Conservation (phyloP, 2,329 filamentous ascomycete genomes). For the Colletotrichum tamarilloi region DNA sequence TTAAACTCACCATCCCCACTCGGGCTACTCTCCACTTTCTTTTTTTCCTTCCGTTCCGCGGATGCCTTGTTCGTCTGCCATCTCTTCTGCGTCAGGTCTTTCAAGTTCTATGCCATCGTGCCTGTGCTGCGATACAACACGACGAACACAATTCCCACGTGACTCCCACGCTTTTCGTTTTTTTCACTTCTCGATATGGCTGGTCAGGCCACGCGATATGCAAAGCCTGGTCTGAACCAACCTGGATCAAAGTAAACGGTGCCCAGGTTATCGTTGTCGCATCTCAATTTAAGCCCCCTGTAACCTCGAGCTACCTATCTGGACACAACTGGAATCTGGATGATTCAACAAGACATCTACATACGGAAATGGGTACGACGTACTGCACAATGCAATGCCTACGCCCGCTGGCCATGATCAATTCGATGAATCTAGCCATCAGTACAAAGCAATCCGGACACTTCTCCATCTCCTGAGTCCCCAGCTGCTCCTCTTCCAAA, state of each 20-base stretch:
- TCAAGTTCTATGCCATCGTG: not conserved
- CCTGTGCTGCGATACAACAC: not conserved
- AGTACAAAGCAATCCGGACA: not conserved
- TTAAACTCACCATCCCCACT: not conserved
- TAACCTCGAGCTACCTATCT: not conserved
- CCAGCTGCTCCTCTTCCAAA: not conserved
- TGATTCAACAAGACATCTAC: not conserved
- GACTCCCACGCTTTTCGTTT: slow-evolving; percentile 1
- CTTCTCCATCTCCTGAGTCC: not conserved
- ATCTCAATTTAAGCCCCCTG: not conserved
- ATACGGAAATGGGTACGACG: too few relatives aligned
- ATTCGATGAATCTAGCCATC: not conserved
- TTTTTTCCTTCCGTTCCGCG: not conserved
- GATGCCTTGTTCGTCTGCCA: not conserved
- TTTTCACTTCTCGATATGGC: not conserved
- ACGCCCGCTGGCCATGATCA: not conserved
- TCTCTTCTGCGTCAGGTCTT: not conserved
- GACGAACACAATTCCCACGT: slow-evolving; percentile 1
- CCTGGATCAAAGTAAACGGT: not conserved
- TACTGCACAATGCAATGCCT: not conserved
- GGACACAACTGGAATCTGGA: not conserved
- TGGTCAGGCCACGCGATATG: not conserved
- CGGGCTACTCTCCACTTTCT: not conserved
- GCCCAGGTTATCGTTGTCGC: not conserved
- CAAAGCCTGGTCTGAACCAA: not conserved